Conservation (phyloP, 768 basidiomycete genomes). For the Polyporus arcularius region DNA sequence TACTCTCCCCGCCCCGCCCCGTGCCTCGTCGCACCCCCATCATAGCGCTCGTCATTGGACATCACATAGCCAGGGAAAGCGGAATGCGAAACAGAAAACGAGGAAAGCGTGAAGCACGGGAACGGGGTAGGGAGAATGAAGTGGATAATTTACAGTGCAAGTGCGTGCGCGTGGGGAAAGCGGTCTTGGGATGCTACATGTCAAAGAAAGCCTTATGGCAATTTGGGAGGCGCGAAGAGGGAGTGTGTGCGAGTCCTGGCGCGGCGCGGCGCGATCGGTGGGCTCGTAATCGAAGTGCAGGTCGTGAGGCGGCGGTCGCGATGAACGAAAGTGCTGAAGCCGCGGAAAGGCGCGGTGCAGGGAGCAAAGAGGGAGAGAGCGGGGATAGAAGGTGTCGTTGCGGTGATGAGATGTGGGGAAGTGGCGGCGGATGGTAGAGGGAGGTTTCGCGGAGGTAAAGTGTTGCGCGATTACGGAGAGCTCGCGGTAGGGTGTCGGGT, state of each 20-base stretch:
- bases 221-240: constrained; percentile 3
- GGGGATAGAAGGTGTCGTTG: neutral
- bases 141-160: constrained; percentile 13
- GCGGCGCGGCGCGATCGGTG: neutral
- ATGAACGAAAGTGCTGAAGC: constrained; percentile 4
- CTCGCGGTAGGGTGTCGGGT: constrained; percentile 10
- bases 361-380: neutral
- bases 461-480: constrained; percentile 13
- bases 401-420: neutral
- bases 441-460: constrained; percentile 2
- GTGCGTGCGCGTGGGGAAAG: neutral
- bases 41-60: neutral
- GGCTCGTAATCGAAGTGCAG: neutral
- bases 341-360: neutral
- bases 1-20: neutral
- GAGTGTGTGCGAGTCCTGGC: constrained; percentile 6
- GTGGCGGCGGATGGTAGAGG: neutral
- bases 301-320: constrained; percentile 7
- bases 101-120: neutral
- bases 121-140: constrained; percentile 3
- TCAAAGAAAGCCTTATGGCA: neutral
- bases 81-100: neutral
- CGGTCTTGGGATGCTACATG: neutral
- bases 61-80: neutral
- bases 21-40: neutral